phyloP scores from a whole-genome alignment of 352 stramenopile species.

The Plasmopara halstedii region DNA sequence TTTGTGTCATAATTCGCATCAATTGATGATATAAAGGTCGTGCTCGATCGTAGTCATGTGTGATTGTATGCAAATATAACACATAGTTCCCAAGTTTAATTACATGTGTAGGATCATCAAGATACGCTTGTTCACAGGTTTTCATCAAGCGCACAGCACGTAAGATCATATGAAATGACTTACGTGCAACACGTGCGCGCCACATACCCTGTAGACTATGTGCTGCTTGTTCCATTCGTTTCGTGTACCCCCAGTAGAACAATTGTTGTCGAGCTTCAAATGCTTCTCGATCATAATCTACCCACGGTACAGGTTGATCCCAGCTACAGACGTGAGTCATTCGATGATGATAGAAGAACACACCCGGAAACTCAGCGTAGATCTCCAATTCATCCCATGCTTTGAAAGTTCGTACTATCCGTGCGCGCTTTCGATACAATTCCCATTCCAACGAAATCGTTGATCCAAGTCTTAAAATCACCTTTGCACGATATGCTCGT shows the following conservation, averaged over 20 bases:
- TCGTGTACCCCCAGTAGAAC: conserved; percentile 57
- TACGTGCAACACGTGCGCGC: conserved; percentile 41
- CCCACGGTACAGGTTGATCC: conserved; percentile 57
- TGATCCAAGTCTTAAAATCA: conserved; percentile 40
- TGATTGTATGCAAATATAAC: conserved; percentile 67
- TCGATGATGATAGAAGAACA: conserved; percentile 70
- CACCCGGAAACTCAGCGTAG: conserved; percentile 29
- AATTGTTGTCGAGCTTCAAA: conserved; percentile 51
- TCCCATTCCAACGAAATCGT: conserved; percentile 62
- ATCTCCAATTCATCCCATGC: conserved; percentile 74
- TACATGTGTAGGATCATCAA: conserved; percentile 67
- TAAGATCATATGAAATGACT: conserved; percentile 53
- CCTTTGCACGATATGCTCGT: conserved; percentile 31
- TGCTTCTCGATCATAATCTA: conserved; percentile 26
- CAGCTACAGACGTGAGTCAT: conserved; percentile 61
- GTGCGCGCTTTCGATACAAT: conserved; percentile 20
- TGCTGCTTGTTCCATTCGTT: conserved; percentile 40
- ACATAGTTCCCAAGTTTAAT: conserved; percentile 79
- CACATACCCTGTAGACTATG: conserved; percentile 46
- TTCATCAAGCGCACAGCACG: conserved; percentile 63
- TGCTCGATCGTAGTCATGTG: conserved; percentile 73
- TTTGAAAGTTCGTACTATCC: conserved; percentile 35
- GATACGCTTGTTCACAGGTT: conserved; percentile 58
- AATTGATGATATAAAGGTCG: conserved; percentile 57
- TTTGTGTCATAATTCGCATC: conserved; percentile 67